Percentiles rank a stretch among this genome's conserved stretches.
Conservation (phyloP, 106 monocot species). For the Allium fistulosum region DNA sequence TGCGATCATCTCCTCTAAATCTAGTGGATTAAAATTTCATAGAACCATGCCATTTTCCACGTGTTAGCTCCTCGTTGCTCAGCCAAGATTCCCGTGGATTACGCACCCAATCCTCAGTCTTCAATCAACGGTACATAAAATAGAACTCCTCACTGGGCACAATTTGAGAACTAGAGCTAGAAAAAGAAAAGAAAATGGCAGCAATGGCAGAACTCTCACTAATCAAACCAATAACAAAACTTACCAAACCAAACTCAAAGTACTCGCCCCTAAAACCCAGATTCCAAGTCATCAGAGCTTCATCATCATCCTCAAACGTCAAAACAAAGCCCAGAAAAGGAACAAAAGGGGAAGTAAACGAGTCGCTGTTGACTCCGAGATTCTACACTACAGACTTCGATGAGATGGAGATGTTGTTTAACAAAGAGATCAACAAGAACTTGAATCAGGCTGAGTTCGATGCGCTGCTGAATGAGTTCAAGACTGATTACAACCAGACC, state of each 20-base stretch:
- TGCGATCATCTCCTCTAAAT: no score
- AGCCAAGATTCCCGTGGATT: constrained; percentile 39
- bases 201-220: constrained; percentile 52
- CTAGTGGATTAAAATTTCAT: no score
- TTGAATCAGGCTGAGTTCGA: constrained; percentile 87
- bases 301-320: constrained; percentile 8
- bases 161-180: not conserved
- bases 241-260: constrained; percentile 7
- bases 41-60: constrained; percentile 11
- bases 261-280: constrained; percentile 11
- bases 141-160: not conserved
- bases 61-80: constrained; percentile 37
- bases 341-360: constrained; percentile 48
- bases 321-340: constrained; percentile 21
- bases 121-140: not conserved
- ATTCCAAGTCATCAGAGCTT: constrained; percentile 23
- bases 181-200: not conserved
- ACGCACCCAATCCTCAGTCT: constrained; percentile 3
- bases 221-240: constrained; percentile 31
- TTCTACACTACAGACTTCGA: constrained; percentile 98
- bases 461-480: constrained; percentile 87
- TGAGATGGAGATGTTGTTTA: constrained; percentile 92
- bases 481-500: constrained; percentile 98
- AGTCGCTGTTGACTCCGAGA: constrained; percentile 79
- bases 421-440: constrained; percentile 82